Percentiles rank a stretch among this genome's conserved stretches.
phyloP scores from a whole-genome alignment of 768 basidiomycete species.

The Mycena leptocephala region DNA sequence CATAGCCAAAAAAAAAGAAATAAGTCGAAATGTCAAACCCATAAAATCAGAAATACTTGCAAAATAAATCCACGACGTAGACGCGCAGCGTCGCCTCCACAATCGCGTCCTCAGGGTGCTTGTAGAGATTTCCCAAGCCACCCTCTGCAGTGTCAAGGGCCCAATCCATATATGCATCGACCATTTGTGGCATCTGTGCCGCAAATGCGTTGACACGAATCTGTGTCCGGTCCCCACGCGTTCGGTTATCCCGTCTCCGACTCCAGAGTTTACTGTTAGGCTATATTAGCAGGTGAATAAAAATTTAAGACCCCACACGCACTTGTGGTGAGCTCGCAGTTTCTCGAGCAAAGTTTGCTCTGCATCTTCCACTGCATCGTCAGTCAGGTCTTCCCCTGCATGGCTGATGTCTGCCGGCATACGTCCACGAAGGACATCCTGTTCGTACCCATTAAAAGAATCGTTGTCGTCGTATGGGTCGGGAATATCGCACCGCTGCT shows the following conservation, averaged over 20 bases:
- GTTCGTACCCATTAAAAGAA: too few species aligned
- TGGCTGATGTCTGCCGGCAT: too few species aligned
- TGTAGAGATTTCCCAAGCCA: not conserved
- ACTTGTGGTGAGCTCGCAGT: not conserved
- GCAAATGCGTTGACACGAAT: not conserved
- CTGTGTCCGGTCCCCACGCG: not conserved
- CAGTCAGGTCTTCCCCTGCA: not conserved
- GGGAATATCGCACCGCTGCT: too few species aligned
- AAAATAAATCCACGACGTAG: not conserved
- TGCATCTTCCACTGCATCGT: not conserved
- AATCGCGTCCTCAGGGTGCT: not conserved
- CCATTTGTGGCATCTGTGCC: not conserved
- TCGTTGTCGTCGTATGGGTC: too few species aligned
- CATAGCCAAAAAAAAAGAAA: not conserved
- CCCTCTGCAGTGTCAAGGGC: not conserved
- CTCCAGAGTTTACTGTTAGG: not conserved
- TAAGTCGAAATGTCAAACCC: too few species aligned
- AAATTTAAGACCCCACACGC: not conserved
- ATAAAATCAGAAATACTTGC: too few species aligned
- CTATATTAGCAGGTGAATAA: conserved; percentile 31
- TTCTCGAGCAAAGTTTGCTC: conserved; percentile 28
- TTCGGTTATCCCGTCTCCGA: not conserved
- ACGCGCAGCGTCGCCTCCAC: not conserved
- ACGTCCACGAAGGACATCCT: too few species aligned
- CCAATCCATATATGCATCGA: not conserved